A percentile compares a stretch with the other conserved stretches of the same genome.
phyloP scores from a whole-genome alignment of 2,329 filamentous ascomycete species.

The Venturia aucupariae region DNA sequence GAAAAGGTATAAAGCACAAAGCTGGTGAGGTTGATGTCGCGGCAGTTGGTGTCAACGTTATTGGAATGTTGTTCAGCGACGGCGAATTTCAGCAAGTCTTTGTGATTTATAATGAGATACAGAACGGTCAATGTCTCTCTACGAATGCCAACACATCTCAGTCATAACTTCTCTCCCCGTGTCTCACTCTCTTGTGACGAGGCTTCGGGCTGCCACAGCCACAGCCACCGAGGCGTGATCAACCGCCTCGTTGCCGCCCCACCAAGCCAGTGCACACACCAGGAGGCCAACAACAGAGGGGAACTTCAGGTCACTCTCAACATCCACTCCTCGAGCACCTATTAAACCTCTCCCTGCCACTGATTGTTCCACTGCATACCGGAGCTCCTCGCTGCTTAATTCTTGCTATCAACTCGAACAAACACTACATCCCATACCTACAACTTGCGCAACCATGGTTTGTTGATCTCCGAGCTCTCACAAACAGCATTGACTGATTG shows the following conservation, averaged over 20 bases:
- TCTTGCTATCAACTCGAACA: neutral
- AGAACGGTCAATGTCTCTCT: neutral
- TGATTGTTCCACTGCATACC: neutral
- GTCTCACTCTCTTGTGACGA: neutral
- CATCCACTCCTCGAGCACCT: neutral
- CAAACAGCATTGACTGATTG: neutral
- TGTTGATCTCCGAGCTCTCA: constrained; percentile 8
- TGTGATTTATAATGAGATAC: neutral
- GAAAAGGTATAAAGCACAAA: neutral
- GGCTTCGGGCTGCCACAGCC: too few species aligned
- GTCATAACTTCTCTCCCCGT: neutral
- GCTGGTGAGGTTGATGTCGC: too few species aligned
- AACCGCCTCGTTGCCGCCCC: too few species aligned
- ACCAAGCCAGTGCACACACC: too few species aligned
- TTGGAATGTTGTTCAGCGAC: neutral
- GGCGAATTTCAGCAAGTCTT: neutral
- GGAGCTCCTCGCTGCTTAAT: neutral
- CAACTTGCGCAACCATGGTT: constrained; percentile 3
- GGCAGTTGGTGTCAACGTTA: neutral
- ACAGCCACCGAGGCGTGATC: neutral
- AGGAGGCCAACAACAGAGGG: neutral
- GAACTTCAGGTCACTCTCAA: too few species aligned
- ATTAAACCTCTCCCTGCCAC: neutral
- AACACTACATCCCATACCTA: neutral
- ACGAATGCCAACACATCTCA: neutral